These are phyloP conservation scores for Nicotiana tomentosiformis DNA, from an alignment of 257 asterid species.

Conservation along the genomic window DNA sequence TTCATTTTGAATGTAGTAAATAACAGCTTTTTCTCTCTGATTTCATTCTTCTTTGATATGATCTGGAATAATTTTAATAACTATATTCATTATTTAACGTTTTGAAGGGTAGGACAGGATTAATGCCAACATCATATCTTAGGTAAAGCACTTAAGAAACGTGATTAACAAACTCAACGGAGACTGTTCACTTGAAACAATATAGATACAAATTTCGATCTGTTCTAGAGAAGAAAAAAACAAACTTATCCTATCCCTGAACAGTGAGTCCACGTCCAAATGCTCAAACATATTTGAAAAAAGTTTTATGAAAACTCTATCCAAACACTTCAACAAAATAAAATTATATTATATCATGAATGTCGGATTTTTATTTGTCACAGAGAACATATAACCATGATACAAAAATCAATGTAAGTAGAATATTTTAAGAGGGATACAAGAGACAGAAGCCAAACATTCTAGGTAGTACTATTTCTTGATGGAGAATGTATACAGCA, in stretches of 20 bases:
- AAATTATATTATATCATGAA: not conserved
- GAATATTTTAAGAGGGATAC: not conserved
- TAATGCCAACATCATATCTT: not conserved
- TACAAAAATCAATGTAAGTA: not conserved
- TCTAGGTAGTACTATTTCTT: not conserved
- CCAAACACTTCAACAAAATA: not conserved
- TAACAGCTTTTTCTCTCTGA: too few species aligned
- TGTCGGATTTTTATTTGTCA: not conserved
- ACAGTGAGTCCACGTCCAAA: too few species aligned
- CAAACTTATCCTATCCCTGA: not conserved
- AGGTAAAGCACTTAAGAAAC: not conserved
- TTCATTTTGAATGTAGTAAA: too few species aligned
- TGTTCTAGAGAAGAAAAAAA: not conserved
- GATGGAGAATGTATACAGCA: constrained; percentile 1
- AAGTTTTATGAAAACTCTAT: not conserved
- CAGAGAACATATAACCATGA: not conserved
- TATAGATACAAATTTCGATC: not conserved
- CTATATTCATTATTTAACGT: not conserved
- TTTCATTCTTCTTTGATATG: too few species aligned
- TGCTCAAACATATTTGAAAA: not conserved
- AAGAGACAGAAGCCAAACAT: not conserved
- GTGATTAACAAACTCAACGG: not conserved
- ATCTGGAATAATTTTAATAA: too few species aligned
- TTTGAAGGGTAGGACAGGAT: not conserved
- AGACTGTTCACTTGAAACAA: not conserved